Base-by-base conservation (phyloP, 805 yeast species). In the Ogataea haglerorum region DNA sequence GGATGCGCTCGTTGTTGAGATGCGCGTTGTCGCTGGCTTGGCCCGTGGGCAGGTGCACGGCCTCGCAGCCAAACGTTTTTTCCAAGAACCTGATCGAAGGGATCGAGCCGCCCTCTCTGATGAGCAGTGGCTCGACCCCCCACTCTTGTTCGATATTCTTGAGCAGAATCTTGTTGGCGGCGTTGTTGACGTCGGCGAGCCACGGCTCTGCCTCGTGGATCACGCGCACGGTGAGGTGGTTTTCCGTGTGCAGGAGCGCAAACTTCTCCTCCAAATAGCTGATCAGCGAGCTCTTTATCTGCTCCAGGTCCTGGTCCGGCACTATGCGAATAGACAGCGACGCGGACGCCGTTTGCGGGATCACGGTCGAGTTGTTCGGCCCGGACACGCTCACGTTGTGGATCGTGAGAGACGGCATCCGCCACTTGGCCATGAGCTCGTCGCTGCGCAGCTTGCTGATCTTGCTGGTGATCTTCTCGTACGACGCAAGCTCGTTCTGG, bases 101-200 rank as follows among this genome's bases (percentile, higher is more conserved):
- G 59, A 91, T 89, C 0, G 97, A 87, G 0, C 99, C 99, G 46
- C 99, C 99, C 66, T 93, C 99, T 49, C 98, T 76, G 23, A 93
- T 86, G 45, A 80, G 82, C 30, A 91, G 65, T 2, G 98, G 97
- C 40, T 85, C 86, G 10, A 70, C 65, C 0, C 76, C 78, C 99
- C 99, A 91, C 40, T 80, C 85, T 4, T 67, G 60, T 30, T 68
- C 64, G 23, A 91, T 68, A 36, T 85, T 87, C 17, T 76, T 66
- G 40, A 73, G 70, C 25, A 93, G 66, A 7, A 84, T 71, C 52
- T 76, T 72, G 60, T 85, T 93, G 2, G 90, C 87, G 30, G 71
- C 72, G 55, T 86, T 89, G 10, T 70, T 63, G 10, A 90, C 84
- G 52, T 93, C 89, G 4, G 97, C 98, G 8, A 91, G 66, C 99